Base-by-base conservation (phyloP, 371 early-diverging fungal species). In the Saksenaea vasiformis region DNA sequence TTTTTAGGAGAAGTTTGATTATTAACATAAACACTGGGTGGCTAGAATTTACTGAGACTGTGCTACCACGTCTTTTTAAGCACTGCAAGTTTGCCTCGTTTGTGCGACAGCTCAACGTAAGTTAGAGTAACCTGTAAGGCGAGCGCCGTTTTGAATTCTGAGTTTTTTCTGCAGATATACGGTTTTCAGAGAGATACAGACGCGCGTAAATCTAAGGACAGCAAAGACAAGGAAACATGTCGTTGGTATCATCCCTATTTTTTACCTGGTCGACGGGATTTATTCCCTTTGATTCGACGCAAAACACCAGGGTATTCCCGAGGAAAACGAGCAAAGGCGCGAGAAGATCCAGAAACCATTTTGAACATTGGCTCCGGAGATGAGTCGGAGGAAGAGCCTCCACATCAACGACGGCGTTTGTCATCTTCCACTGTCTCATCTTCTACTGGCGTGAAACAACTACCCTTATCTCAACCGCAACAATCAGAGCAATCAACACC, bases 1-100 rank as follows among this genome's bases (percentile, higher is more conserved):
- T 60, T 43, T 38, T 41, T 26, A 41, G 43, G 19, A 41, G 19
- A 41, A n/a, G 43, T 41, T 41, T 41, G 14, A 17, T n/a, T 41
- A 17, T 17, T 27, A 63, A 56, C 56, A 31, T 57, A 17, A 19
- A 35, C 43, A 17, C 43, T 35, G 43, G 43, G 37, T 57, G 2
- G 28, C 38, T 64, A 78, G 81, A 78, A 69, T 81, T 81, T 56
- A 77, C 81, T 36, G 74, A 74, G 31, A 72, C 68, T 17, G 78
- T 81, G 14, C 58, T 81, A 58, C 81, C 81, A 7, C 68, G 70
- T 59, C 62, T 72, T 35, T 81, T 81, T 54, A 81, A 81, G 44
- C 81, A 81, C 62, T 81, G 81, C 58, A 81, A 81, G 61, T 81
- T 81, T 65, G 75, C 81, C 10, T 78, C 81, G 0, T 81, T 81